phyloP scores from a whole-genome alignment of 768 basidiomycete species.

The Kwoniella europaea region DNA sequence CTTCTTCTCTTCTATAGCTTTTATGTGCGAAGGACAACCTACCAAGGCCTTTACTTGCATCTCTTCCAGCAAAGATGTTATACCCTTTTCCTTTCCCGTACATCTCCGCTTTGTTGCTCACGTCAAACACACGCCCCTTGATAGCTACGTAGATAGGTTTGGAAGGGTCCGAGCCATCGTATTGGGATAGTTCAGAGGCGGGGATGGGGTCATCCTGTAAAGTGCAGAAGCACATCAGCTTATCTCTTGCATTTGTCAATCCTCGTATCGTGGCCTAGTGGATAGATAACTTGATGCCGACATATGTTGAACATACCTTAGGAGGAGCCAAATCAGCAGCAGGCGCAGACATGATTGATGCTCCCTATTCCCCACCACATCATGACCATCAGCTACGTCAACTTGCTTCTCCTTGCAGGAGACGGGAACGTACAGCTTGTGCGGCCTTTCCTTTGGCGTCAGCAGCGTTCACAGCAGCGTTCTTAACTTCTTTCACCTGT shows the following conservation, averaged over 20 bases:
- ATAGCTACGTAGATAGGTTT: slow-evolving; percentile 90
- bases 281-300: neutral
- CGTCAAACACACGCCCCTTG: slow-evolving; percentile 93
- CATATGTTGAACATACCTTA: slow-evolving; percentile 36
- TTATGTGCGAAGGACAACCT: slow-evolving; percentile 19
- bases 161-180: slow-evolving; percentile 69
- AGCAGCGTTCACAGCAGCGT: slow-evolving; percentile 18
- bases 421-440: slow-evolving; percentile 36
- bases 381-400: neutral
- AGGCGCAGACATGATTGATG: slow-evolving; percentile 54
- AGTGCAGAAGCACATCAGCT: neutral
- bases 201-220: slow-evolving; percentile 75
- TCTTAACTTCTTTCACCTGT: slow-evolving; percentile 35
- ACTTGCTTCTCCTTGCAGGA: neutral
- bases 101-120: slow-evolving; percentile 79
- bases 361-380: slow-evolving; percentile 30
- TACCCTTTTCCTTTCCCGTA: slow-evolving; percentile 75
- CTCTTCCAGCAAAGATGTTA: slow-evolving; percentile 85
- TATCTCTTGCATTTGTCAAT: neutral
- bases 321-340: slow-evolving; percentile 48
- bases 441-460: slow-evolving; percentile 38
- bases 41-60: slow-evolving; percentile 83
- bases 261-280: too few species aligned
- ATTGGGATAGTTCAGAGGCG: slow-evolving; percentile 69
- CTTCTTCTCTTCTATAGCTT: neutral